A percentile compares a stretch with the other conserved stretches of the same genome.
Evolutionary conservation across 2,329 filamentous ascomycete genomes (phyloP).

Genomic region (Fusarium sp.): DNA sequence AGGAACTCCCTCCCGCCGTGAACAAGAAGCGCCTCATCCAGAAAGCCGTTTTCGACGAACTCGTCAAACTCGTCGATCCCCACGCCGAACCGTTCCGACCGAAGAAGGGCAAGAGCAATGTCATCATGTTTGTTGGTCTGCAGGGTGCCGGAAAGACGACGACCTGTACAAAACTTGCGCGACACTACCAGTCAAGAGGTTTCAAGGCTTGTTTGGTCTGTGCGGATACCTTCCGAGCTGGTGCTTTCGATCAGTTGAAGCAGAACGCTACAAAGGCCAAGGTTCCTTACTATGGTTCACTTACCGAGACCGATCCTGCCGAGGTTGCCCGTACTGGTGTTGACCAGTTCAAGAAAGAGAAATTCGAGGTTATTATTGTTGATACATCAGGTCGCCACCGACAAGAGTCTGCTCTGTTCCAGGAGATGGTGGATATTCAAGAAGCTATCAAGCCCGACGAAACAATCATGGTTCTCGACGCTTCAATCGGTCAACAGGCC

Average conservation of each 20-base stretch:
- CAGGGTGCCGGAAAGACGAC: conserved; percentile 99
- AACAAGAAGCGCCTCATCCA: conserved; percentile 99
- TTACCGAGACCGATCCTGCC: conserved; percentile 96
- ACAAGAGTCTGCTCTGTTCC: conserved; percentile 94
- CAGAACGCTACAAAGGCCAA: conserved; percentile 99
- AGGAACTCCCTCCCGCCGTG: conserved; percentile 87
- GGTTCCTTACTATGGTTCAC: conserved; percentile 96
- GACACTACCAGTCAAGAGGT: conserved; percentile 93
- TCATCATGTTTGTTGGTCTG: conserved; percentile 99
- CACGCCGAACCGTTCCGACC: conserved; percentile 96
- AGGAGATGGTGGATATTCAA: conserved; percentile 98
- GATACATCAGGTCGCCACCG: conserved; percentile 96
- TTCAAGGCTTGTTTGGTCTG: conserved; percentile 95
- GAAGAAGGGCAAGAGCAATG: conserved; percentile 94
- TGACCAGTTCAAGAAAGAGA: conserved; percentile 98
- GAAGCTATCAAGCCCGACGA: conserved; percentile 87
- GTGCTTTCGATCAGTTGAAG: conserved; percentile 98
- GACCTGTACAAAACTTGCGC: conserved; percentile 94
- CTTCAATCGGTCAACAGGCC: conserved; percentile 95
- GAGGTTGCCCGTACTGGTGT: conserved; percentile 95
- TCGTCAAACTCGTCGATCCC: conserved; percentile 79
- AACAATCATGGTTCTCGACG: conserved; percentile 98
- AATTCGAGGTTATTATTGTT: conserved; percentile 98
- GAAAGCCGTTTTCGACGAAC: conserved; percentile 67
- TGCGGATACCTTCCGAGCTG: conserved; percentile 97